phyloP scores from a whole-genome alignment of 164 flowering plant genomes.

The Cinnamomum chago region DNA sequence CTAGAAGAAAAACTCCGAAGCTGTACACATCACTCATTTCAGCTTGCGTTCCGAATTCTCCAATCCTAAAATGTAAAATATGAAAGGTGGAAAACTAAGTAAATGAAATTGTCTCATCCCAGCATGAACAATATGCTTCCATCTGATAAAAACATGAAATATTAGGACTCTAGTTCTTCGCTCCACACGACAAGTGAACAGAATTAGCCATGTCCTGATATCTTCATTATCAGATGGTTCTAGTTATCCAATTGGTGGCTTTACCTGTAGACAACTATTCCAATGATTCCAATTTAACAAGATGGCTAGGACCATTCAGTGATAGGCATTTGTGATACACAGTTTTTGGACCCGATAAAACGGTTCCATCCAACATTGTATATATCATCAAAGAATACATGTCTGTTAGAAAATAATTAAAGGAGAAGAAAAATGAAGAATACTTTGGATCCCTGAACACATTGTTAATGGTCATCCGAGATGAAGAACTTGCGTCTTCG shows the following conservation, averaged over 20 bases:
- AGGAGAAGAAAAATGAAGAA: constrained; percentile 3
- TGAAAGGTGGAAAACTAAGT: neutral
- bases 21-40: constrained; percentile 60
- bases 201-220: neutral
- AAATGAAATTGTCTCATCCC: neutral
- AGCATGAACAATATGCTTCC: neutral
- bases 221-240: neutral
- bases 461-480: constrained; percentile 23
- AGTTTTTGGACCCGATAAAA: neutral
- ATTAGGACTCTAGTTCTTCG: no score
- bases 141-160: neutral
- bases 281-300: no score
- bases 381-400: neutral
- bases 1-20: constrained; percentile 70
- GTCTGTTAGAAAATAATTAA: neutral
- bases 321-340: neutral
- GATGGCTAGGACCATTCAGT: neutral
- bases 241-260: neutral
- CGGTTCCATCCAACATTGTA: no score
- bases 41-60: constrained; percentile 25
- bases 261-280: no score
- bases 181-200: neutral
- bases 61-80: constrained; percentile 31
- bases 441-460: constrained; percentile 70
- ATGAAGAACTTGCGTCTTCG: constrained; percentile 47